phyloP scores from a whole-genome alignment of 805 yeast genomes.

The Cyberlindnera petersonii region DNA sequence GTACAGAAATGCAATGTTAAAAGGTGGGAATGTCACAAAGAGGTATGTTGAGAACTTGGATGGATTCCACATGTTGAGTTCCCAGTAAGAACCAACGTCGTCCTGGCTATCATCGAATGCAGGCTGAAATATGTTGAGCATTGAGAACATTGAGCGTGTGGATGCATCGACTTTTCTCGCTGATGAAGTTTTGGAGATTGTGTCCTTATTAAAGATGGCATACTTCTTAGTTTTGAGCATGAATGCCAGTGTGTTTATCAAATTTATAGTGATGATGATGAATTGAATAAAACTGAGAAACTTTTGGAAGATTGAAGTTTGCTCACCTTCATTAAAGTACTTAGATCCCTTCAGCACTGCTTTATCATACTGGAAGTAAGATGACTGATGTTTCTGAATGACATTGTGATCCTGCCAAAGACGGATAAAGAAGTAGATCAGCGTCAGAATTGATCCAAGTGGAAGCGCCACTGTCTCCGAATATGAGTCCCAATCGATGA shows the following conservation, averaged over 20 bases:
- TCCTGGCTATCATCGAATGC: slow-evolving; percentile 11
- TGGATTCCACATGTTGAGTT: slow-evolving; percentile 65
- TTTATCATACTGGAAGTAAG: slow-evolving; percentile 12
- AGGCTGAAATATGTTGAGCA: slow-evolving; percentile 1
- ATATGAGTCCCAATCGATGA: slow-evolving; percentile 29
- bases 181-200: slow-evolving; percentile 13
- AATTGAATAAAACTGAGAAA: slow-evolving; percentile 10
- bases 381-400: background rate
- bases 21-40: slow-evolving; percentile 56
- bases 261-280: slow-evolving; percentile 19
- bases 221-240: slow-evolving; percentile 26
- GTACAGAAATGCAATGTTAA: slow-evolving; percentile 42
- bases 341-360: slow-evolving; percentile 20
- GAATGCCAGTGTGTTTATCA: slow-evolving; percentile 20
- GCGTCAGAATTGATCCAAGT: slow-evolving; percentile 22
- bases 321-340: slow-evolving; percentile 13
- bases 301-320: slow-evolving; percentile 6
- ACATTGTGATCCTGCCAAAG: slow-evolving; percentile 24
- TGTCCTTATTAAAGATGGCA: slow-evolving; percentile 24
- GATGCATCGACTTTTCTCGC: slow-evolving; percentile 20
- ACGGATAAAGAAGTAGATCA: slow-evolving; percentile 23
- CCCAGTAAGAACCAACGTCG: slow-evolving; percentile 41
- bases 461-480: slow-evolving; percentile 26
- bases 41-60: slow-evolving; percentile 50
- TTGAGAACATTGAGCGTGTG: slow-evolving; percentile 1